Percentiles rank a stretch among this genome's conserved stretches.
Evolutionary conservation across 2,329 filamentous ascomycete species (phyloP).

Genomic region (Trichophaea hybrida): DNA sequence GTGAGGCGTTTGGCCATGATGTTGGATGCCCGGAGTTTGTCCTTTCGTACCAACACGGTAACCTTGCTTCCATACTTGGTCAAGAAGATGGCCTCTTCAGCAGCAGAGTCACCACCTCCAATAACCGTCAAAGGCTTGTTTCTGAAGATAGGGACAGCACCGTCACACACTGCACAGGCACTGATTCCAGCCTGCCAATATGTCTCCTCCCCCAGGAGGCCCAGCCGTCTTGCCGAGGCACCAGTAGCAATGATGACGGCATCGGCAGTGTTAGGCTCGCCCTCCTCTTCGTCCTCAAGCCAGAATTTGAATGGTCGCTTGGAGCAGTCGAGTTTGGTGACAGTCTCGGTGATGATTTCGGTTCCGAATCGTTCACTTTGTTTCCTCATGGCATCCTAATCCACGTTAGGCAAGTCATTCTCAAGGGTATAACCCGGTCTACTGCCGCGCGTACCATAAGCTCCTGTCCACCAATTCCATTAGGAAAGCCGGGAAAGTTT

Average conservation of each 20-base stretch:
- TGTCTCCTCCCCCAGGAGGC: conserved; percentile 74
- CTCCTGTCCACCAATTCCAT: conserved; percentile 70
- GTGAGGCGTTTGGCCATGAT: conserved; percentile 82
- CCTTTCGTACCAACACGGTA: conserved; percentile 78
- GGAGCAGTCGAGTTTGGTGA: conserved; percentile 74
- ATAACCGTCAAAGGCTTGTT: conserved; percentile 94
- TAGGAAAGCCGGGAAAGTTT: conserved; percentile 92
- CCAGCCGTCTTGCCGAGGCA: conserved; percentile 72
- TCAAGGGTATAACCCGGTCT: background rate
- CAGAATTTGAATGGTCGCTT: conserved; percentile 80
- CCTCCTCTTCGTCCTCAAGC: conserved; percentile 72
- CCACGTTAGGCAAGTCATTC: background rate
- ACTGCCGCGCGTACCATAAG: conserved; percentile 52
- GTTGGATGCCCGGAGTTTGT: conserved; percentile 72
- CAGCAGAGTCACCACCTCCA: conserved; percentile 88
- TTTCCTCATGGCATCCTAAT: conserved; percentile 75
- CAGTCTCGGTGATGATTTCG: conserved; percentile 81
- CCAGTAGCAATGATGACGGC: conserved; percentile 89
- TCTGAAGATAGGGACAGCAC: conserved; percentile 90
- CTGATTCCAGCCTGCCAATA: conserved; percentile 98
- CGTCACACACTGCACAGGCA: conserved; percentile 94
- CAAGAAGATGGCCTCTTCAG: conserved; percentile 92
- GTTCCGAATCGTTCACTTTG: conserved; percentile 91
- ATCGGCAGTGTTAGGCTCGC: conserved; percentile 61
- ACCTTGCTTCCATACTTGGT: conserved; percentile 96